A percentile compares a stretch with the other conserved stretches of the same genome.
phyloP scores from a whole-genome alignment of 1,284 basidiomycete genomes.

The Coniophora puteana region DNA sequence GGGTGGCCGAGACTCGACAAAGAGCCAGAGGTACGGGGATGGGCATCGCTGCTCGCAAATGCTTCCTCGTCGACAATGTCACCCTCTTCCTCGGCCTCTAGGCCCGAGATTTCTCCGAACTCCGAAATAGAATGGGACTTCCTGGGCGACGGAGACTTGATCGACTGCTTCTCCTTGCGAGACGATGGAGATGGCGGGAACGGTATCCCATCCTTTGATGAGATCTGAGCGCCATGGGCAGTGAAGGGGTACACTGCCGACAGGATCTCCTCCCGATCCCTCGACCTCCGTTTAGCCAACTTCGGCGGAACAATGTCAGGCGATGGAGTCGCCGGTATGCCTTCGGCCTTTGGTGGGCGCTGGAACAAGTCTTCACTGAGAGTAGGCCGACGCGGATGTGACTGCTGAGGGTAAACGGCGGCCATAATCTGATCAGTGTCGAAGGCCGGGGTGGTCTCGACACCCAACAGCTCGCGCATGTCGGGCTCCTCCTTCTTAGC shows the following conservation, averaged over 20 bases:
- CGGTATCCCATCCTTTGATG: slow-evolving; percentile 58
- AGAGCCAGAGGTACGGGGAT: slow-evolving; percentile 64
- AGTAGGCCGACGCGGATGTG: slow-evolving; percentile 47
- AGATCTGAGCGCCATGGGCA: slow-evolving; percentile 49
- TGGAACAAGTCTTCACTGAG: slow-evolving; percentile 62
- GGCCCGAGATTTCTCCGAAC: slow-evolving; percentile 20
- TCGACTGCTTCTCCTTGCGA: slow-evolving; percentile 31
- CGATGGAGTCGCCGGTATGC: slow-evolving; percentile 18
- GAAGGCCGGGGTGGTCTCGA: slow-evolving; percentile 31
- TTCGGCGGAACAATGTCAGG: slow-evolving; percentile 39
- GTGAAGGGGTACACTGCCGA: slow-evolving; percentile 59
- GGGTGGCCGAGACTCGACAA: slow-evolving; percentile 80
- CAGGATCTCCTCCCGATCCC: slow-evolving; percentile 31
- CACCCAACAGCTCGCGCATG: slow-evolving; percentile 23
- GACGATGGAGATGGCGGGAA: slow-evolving; percentile 63
- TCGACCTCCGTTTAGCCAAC: slow-evolving; percentile 35
- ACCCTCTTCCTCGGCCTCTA: slow-evolving; percentile 28
- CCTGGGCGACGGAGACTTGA: slow-evolving; percentile 20
- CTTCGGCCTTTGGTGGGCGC: slow-evolving; percentile 34
- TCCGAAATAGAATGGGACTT: slow-evolving; percentile 13
- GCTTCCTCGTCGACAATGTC: slow-evolving; percentile 32
- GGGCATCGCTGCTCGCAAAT: slow-evolving; percentile 37
- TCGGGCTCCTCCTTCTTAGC: slow-evolving; percentile 32
- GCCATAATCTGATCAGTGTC: slow-evolving; percentile 69
- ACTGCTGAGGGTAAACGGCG: slow-evolving; percentile 49